phyloP scores from a whole-genome alignment of 768 basidiomycete species.

The Kwoniella bestiolae region DNA sequence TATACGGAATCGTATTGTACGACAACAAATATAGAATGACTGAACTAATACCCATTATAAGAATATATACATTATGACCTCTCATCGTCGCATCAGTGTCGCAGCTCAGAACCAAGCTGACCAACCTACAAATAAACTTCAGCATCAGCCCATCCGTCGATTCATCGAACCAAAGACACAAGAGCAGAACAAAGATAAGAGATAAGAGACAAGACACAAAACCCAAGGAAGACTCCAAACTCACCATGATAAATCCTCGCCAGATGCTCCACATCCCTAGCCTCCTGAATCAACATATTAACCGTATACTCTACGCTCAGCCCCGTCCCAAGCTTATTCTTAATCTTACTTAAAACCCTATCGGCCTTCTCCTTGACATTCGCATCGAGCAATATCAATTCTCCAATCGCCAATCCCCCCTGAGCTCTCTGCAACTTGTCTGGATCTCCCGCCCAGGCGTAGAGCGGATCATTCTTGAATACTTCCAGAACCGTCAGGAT shows the following conservation, averaged over 20 bases:
- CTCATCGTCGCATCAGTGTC: no score
- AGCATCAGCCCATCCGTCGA: neutral
- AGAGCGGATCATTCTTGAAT: slow-evolving; percentile 93
- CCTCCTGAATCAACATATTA: slow-evolving; percentile 87
- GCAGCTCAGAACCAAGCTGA: slow-evolving; percentile 18
- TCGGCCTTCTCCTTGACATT: slow-evolving; percentile 84
- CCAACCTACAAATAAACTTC: slow-evolving; percentile 9
- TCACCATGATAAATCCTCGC: slow-evolving; percentile 67
- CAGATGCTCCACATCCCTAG: slow-evolving; percentile 75
- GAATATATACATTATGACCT: no score
- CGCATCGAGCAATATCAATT: slow-evolving; percentile 58
- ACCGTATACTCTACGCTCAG: slow-evolving; percentile 92
- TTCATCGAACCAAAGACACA: neutral
- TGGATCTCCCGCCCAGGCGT: slow-evolving; percentile 72
- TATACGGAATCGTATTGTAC: no score
- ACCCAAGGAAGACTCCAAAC: neutral
- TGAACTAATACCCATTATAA: no score
- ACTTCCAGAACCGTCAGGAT: slow-evolving; percentile 95
- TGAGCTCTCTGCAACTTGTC: slow-evolving; percentile 50
- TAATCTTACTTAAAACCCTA: slow-evolving; percentile 78
- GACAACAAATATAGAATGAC: no score
- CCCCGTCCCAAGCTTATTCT: slow-evolving; percentile 75
- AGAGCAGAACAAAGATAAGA: neutral
- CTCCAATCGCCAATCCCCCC: slow-evolving; percentile 50
- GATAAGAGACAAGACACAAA: neutral